phyloP scores from a whole-genome alignment of 2,329 filamentous ascomycete genomes.

The Paramyrothecium sp. region DNA sequence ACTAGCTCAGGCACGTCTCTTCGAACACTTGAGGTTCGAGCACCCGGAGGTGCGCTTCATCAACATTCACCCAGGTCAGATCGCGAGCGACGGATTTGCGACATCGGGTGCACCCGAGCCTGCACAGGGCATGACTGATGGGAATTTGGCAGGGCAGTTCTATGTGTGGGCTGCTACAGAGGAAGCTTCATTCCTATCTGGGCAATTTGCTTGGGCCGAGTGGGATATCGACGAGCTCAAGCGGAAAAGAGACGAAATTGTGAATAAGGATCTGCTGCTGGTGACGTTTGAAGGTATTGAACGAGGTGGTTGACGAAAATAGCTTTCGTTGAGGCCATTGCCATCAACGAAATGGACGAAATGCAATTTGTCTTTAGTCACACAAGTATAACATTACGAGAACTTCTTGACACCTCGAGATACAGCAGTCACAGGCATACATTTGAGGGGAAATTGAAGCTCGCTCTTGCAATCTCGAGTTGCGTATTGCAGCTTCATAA shows the following conservation, averaged over 20 bases:
- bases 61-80: not conserved
- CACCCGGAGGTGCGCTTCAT: not conserved
- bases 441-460: no score
- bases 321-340: no score
- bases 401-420: no score
- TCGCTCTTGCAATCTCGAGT: no score
- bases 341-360: no score
- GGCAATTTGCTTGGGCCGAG: not conserved
- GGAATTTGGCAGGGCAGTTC: not conserved
- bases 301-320: no score
- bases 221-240: not conserved
- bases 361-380: no score
- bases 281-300: not conserved
- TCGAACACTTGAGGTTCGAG: not conserved
- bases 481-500: no score
- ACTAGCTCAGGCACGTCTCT: not conserved
- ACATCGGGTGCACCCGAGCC: not conserved
- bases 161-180: not conserved
- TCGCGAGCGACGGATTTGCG: not conserved
- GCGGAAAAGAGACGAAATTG: not conserved
- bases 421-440: no score
- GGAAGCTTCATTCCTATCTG: not conserved
- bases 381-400: no score
- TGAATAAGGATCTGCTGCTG: not conserved
- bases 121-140: not conserved